Evolutionary conservation across 257 asterid genomes (phyloP), one percentile per base, ranked within the genome.

Genomic region (Sherardia arvensis): DNA sequence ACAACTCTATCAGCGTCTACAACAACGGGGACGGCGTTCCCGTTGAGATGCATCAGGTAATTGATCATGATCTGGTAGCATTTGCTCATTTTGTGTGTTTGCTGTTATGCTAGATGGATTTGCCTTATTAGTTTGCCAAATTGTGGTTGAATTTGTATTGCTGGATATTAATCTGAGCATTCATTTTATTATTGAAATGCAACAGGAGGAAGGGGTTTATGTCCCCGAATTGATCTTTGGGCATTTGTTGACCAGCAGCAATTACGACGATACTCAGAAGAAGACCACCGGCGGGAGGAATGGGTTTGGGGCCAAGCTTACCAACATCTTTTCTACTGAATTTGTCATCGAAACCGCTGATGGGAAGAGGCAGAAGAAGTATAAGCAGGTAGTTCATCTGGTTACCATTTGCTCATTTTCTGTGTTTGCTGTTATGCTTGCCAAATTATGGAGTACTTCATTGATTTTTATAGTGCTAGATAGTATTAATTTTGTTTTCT

Each of bases 1-100:
- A 83, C 38, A 90, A 83, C 65, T 60, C 67, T 33, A 77, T 93
- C 15, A 87, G 92, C 9, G 92, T 93, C 17, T 93, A 81, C 59
- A 93, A 93, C 63, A 90, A 86, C 4, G 97, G 99, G 11, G 99
- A 93, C 58, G 96, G 97, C 7, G 91, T 93, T n/a, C 97, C 99
- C 1, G 94, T 90, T 7, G 99, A 93, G 84, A 75, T 93, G 69
- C 99, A 93, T 63, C 96, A n/a, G n/a, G n/a, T n/a, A n/a, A n/a
- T n/a, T n/a, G n/a, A n/a, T n/a, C n/a, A n/a, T n/a, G n/a, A n/a
- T n/a, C n/a, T 33, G 38, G 11, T 36, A 36, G 14, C 8, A 36
- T 15, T 43, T 43, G 5, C 49, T 43, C 21, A 1, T 0, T 17
- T 14, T 43, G 51, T n/a, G 20, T 43, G 51, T 15, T 43, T 14